Conservation (phyloP, 306 rosid genomes). For the Neltuma alba region DNA sequence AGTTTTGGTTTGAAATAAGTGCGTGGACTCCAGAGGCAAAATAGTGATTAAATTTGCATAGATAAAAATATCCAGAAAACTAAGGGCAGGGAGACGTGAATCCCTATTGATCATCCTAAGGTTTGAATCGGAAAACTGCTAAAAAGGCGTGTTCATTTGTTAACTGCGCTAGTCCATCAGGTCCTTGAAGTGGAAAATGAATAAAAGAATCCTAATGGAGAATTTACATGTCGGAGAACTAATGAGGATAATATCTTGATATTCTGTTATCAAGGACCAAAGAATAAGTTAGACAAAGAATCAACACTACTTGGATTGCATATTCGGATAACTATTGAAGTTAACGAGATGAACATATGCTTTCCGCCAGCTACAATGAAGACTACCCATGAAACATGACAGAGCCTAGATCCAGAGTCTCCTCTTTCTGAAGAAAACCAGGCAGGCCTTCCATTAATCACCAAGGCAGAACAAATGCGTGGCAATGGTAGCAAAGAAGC, state of each 20-base stretch:
- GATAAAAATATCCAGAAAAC: constrained; percentile 2
- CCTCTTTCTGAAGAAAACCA: constrained; percentile 5
- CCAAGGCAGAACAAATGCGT: background rate
- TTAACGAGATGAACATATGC: constrained; percentile 32
- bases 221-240: constrained; percentile 56
- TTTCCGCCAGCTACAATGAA: constrained; percentile 43
- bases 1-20: constrained; percentile 33
- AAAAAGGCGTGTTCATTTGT: constrained; percentile 34
- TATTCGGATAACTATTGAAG: background rate
- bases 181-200: constrained; percentile 40
- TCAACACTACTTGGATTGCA: constrained; percentile 28
- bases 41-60: constrained; percentile 39
- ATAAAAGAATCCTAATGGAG: constrained; percentile 37
- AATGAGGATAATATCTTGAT: constrained; percentile 35
- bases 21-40: constrained; percentile 53
- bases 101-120: constrained; percentile 34
- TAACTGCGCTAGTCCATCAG: constrained; percentile 24
- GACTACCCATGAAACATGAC: constrained; percentile 37
- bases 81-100: constrained; percentile 42
- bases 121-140: constrained; percentile 22
- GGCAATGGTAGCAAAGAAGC: background rate
- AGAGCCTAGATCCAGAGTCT: constrained; percentile 6
- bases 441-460: background rate
- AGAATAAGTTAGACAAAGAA: constrained; percentile 37
- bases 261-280: constrained; percentile 27